Conservation (phyloP, 2,329 filamentous ascomycete genomes). For the Alternaria conjuncta region DNA sequence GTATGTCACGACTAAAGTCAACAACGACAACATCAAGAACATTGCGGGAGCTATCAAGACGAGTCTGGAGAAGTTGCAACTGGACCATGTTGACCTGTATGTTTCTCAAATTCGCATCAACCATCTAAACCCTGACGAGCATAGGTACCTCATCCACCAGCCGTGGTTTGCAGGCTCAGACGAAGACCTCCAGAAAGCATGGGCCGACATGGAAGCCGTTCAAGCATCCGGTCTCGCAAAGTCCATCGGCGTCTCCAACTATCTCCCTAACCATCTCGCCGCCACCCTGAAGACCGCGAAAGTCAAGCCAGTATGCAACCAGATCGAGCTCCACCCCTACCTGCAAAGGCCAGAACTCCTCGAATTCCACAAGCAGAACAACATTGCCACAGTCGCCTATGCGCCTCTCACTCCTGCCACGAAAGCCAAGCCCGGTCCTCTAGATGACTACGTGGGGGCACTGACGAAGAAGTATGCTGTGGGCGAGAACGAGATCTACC, state of each 20-base stretch:
- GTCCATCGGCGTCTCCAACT: slow-evolving; percentile 69
- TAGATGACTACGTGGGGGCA: slow-evolving; percentile 58
- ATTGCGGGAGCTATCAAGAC: slow-evolving; percentile 62
- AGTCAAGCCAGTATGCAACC: slow-evolving; percentile 67
- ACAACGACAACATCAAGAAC: slow-evolving; percentile 58
- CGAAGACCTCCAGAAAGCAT: slow-evolving; percentile 62
- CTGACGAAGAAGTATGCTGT: slow-evolving; percentile 69
- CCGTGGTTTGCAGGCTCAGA: slow-evolving; percentile 65
- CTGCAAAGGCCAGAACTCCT: slow-evolving; percentile 67
- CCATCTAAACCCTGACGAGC: not conserved
- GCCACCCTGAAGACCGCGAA: slow-evolving; percentile 60
- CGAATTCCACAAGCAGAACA: slow-evolving; percentile 58
- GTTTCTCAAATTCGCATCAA: slow-evolving; percentile 7
- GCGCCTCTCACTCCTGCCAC: slow-evolving; percentile 58
- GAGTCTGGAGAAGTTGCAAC: slow-evolving; percentile 65
- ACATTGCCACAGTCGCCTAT: slow-evolving; percentile 57
- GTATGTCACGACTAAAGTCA: slow-evolving; percentile 63
- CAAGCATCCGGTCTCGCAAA: slow-evolving; percentile 63
- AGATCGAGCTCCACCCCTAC: slow-evolving; percentile 73
- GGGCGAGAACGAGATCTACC: slow-evolving; percentile 60
- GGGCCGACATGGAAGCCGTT: slow-evolving; percentile 66
- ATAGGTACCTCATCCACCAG: slow-evolving; percentile 66
- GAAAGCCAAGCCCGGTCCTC: slow-evolving; percentile 62
- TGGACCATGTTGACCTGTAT: slow-evolving; percentile 69
- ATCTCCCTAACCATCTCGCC: slow-evolving; percentile 61